Evolutionary conservation across 1,139 yeast species (phyloP).

Genomic region (Geotrichum siamense): DNA sequence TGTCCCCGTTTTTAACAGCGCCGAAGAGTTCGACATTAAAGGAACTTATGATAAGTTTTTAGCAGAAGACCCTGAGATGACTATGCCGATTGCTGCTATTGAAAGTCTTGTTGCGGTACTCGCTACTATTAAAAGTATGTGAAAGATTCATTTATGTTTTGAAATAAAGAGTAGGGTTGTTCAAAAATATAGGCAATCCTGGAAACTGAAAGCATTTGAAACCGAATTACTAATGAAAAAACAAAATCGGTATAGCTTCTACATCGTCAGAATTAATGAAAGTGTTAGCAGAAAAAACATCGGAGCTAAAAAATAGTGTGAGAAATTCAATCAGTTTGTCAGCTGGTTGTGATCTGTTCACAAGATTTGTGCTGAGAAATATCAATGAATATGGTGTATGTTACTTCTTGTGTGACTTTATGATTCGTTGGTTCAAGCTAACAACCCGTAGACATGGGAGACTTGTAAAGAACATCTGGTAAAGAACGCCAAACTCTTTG

Average conservation of each 20-base stretch:
- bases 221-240: not conserved
- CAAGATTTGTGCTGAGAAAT: constrained; percentile 85
- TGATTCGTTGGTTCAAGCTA: not conserved
- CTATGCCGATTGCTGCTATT: constrained; percentile 99
- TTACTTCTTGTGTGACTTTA: too few species aligned
- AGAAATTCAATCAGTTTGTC: constrained; percentile 86
- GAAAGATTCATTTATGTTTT: not conserved
- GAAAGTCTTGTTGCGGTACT: constrained; percentile 84
- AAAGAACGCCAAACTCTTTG: constrained; percentile 88
- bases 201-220: too few species aligned
- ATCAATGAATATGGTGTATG: constrained; percentile 62
- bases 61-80: constrained; percentile 84
- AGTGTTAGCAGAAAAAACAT: constrained; percentile 68
- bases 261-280: constrained; percentile 91
- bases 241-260: constrained; percentile 38
- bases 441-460: constrained; percentile 63
- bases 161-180: too few species aligned
- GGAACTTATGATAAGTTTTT: constrained; percentile 71
- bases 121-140: constrained; percentile 58
- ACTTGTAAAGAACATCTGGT: constrained; percentile 84
- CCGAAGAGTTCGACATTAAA: constrained; percentile 60
- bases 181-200: too few species aligned
- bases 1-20: constrained; percentile 13
- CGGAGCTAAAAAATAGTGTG: constrained; percentile 65
- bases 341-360: constrained; percentile 96